phyloP scores from a whole-genome alignment of 306 rosid genomes.

The Quercus gilva region DNA sequence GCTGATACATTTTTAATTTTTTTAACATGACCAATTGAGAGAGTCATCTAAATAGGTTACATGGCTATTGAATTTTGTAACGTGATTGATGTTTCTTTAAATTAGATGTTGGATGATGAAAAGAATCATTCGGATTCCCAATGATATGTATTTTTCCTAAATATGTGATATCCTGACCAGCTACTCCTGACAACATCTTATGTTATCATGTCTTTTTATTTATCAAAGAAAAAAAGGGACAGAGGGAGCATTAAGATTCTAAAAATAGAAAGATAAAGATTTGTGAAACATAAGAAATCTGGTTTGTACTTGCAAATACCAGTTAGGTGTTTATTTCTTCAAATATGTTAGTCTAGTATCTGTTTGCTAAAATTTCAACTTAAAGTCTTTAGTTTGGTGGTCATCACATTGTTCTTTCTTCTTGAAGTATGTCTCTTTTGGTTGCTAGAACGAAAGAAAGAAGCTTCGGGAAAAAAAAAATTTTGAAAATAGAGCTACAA shows the following conservation, averaged over 20 bases:
- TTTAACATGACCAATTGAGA: too few species aligned
- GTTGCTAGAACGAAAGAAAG: neutral
- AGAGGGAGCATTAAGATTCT: neutral
- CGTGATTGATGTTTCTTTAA: too few species aligned
- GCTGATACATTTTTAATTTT: too few species aligned
- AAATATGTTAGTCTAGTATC: neutral
- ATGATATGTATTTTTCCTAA: too few species aligned
- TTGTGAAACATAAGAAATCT: neutral
- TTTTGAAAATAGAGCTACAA: neutral
- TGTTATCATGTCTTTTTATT: too few species aligned
- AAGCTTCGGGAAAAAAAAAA: neutral
- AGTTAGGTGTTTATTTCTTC: neutral
- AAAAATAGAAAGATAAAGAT: neutral
- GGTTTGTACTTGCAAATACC: neutral
- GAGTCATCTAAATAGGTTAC: too few species aligned
- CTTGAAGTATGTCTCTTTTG: neutral
- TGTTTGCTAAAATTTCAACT: neutral
- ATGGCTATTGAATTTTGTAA: too few species aligned
- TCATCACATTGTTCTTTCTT: neutral
- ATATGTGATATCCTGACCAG: too few species aligned
- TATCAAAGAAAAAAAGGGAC: too few species aligned
- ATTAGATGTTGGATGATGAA: too few species aligned
- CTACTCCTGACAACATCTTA: too few species aligned
- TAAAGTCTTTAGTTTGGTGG: neutral
- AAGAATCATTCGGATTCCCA: too few species aligned